Conservation (phyloP, 2,329 filamentous ascomycete species). For the Scleromitrula shiraiana region DNA sequence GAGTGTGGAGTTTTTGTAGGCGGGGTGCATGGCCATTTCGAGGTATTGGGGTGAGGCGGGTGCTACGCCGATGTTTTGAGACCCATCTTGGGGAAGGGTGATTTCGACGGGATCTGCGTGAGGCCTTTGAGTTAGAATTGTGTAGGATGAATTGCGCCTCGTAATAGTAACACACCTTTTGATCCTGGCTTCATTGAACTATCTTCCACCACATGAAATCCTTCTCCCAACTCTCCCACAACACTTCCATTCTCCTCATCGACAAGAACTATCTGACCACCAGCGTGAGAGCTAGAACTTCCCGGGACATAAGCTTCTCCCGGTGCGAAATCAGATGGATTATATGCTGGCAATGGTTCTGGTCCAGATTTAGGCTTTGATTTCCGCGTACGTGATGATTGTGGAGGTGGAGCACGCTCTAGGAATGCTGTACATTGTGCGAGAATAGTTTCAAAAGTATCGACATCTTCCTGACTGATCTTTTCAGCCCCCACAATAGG, state of each 20-base stretch:
- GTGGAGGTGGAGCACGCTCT: conserved; percentile 62
- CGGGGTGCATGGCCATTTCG: conserved; percentile 72
- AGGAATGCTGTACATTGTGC: conserved; percentile 97
- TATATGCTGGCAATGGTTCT: conserved; percentile 51
- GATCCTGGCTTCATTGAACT: conserved; percentile 71
- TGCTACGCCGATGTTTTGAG: conserved; percentile 56
- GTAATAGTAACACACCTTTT: conserved; percentile 59
- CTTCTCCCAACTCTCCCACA: conserved; percentile 81
- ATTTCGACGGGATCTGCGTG: conserved; percentile 68
- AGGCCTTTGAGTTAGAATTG: not conserved
- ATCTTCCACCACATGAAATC: conserved; percentile 73
- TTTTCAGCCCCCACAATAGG: conserved; percentile 62
- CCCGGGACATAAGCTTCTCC: conserved; percentile 69
- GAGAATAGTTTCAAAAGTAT: conserved; percentile 95
- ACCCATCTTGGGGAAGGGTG: conserved; percentile 60
- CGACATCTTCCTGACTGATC: conserved; percentile 81
- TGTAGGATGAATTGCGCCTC: conserved; percentile 5
- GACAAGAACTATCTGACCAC: conserved; percentile 80
- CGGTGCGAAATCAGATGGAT: conserved; percentile 71
- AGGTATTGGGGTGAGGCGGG: conserved; percentile 65
- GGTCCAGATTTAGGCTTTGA: conserved; percentile 26
- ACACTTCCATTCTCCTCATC: conserved; percentile 96
- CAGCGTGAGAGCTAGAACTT: conserved; percentile 47
- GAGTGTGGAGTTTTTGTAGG: conserved; percentile 80
- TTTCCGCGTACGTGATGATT: conserved; percentile 16